phyloP scores from a whole-genome alignment of 164 flowering plant genomes.

The Umbilicus rupestris region DNA sequence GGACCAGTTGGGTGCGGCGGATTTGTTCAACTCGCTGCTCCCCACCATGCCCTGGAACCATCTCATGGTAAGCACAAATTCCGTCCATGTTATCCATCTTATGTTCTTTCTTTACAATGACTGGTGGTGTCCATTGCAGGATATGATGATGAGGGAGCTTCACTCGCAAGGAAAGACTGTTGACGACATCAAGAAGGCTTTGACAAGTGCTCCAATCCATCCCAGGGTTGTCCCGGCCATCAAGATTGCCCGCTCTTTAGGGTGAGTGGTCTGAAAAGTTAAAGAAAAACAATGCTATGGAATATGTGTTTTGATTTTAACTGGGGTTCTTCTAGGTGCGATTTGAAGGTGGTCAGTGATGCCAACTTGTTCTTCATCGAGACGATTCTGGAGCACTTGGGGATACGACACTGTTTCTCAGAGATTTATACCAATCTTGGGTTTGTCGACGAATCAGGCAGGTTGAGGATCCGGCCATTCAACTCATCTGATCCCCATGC shows the following conservation, averaged over 20 bases:
- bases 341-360: slow-evolving; percentile 73
- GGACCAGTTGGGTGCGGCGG: background rate
- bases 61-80: background rate
- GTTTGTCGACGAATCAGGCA: slow-evolving; percentile 52
- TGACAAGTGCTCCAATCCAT: background rate
- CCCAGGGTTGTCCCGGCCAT: slow-evolving; percentile 7
- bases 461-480: slow-evolving; percentile 56
- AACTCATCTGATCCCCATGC: slow-evolving; percentile 40
- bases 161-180: background rate
- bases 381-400: slow-evolving; percentile 62
- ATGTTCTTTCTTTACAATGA: background rate
- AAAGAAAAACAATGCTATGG: background rate
- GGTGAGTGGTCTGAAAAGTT: background rate
- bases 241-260: background rate
- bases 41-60: slow-evolving; percentile 3
- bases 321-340: slow-evolving; percentile 35
- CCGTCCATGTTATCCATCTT: background rate
- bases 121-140: background rate
- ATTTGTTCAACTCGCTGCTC: background rate
- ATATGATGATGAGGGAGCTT: background rate
- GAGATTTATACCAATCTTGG: slow-evolving; percentile 77
- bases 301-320: background rate
- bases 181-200: background rate
- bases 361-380: slow-evolving; percentile 75
- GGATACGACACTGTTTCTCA: slow-evolving; percentile 43